These are phyloP conservation scores for Vanilla planifolia DNA, from an alignment of 106 monocot genomes.

Conservation along the genomic window DNA sequence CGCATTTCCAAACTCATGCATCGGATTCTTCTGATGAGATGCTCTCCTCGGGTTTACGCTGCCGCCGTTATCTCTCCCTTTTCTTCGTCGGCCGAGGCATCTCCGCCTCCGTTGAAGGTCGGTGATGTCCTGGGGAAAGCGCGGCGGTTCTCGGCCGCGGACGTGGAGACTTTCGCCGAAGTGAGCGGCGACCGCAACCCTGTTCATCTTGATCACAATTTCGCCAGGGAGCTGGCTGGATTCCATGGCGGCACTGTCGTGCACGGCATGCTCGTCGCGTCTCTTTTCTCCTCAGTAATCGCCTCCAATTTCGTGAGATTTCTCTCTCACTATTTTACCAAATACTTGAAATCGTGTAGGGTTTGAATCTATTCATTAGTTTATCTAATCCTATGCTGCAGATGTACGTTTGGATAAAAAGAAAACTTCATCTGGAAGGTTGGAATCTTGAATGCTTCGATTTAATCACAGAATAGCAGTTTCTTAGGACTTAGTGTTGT, in stretches of 20 bases:
- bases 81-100: background rate
- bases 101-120: slow-evolving; percentile 19
- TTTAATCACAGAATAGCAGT: too few relatives aligned
- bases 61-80: background rate
- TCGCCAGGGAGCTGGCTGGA: slow-evolving; percentile 34
- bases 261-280: slow-evolving; percentile 89
- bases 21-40: background rate
- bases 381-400: too few relatives aligned
- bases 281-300: slow-evolving; percentile 74
- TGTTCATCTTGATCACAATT: slow-evolving; percentile 48
- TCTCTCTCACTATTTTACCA: background rate
- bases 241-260: slow-evolving; percentile 62
- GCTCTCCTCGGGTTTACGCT: background rate
- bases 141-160: slow-evolving; percentile 43
- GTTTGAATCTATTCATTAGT: too few relatives aligned
- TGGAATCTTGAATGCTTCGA: too few relatives aligned
- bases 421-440: too few relatives aligned
- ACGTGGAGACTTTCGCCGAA: slow-evolving; percentile 48
- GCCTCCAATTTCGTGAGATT: slow-evolving; percentile 62
- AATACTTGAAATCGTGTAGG: too few relatives aligned
- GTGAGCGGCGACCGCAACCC: slow-evolving; percentile 77
- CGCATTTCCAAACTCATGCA: too few relatives aligned
- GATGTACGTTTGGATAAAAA: too few relatives aligned
- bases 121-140: slow-evolving; percentile 41
- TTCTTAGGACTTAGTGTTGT: too few relatives aligned